Percentiles rank a stretch among this genome's conserved stretches.
Evolutionary conservation across 2,329 filamentous ascomycete genomes (phyloP).

Genomic region (Shiraia bambusicola): DNA sequence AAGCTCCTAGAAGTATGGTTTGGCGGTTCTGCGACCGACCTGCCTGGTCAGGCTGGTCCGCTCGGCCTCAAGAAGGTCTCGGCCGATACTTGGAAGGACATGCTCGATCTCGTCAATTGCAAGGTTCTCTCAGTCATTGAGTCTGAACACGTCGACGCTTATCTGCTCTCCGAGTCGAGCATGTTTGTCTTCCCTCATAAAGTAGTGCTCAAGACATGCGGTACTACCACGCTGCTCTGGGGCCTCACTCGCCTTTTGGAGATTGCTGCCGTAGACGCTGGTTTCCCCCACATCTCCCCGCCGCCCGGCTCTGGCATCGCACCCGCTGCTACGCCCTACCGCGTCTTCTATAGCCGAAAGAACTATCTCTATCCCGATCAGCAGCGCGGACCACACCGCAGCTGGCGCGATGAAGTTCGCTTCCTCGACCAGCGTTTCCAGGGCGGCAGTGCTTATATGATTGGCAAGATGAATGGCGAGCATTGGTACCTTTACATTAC

Average conservation of each 20-base stretch:
- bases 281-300: slow-evolving; percentile 81
- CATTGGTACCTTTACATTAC: slow-evolving; percentile 99
- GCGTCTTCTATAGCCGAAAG: slow-evolving; percentile 98
- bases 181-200: slow-evolving; percentile 99
- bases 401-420: slow-evolving; percentile 95
- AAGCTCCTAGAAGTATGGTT: slow-evolving; percentile 99
- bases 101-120: slow-evolving; percentile 98
- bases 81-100: slow-evolving; percentile 85
- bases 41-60: slow-evolving; percentile 69
- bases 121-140: slow-evolving; percentile 93
- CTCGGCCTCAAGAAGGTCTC: slow-evolving; percentile 84
- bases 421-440: slow-evolving; percentile 90
- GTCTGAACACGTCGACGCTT: slow-evolving; percentile 92
- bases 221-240: slow-evolving; percentile 88
- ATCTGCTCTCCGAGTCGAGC: slow-evolving; percentile 96
- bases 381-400: slow-evolving; percentile 90
- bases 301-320: slow-evolving; percentile 65
- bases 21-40: slow-evolving; percentile 71
- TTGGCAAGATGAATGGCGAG: slow-evolving; percentile 99
- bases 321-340: slow-evolving; percentile 82
- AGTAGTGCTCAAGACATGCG: slow-evolving; percentile 96
- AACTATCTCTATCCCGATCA: slow-evolving; percentile 96
- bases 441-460: slow-evolving; percentile 96
- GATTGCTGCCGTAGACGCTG: slow-evolving; percentile 82
- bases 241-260: slow-evolving; percentile 89